Evolutionary conservation across 345 rosid species (phyloP).

Genomic region (Eucalyptus sp.): DNA sequence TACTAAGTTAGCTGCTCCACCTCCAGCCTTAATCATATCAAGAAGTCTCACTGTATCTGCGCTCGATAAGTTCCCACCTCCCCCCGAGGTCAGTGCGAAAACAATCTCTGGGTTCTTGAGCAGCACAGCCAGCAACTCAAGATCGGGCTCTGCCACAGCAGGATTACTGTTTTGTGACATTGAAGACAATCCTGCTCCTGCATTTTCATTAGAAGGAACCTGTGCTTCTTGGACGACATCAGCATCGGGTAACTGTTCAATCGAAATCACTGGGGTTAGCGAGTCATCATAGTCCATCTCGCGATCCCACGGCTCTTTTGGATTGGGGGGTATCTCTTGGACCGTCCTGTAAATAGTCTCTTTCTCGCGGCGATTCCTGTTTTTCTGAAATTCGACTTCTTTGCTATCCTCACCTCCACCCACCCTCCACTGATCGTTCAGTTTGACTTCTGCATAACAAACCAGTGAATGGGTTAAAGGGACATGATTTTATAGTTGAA

Average conservation of each 20-base stretch:
- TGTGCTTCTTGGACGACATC: constrained; percentile 42
- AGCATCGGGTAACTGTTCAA: constrained; percentile 72
- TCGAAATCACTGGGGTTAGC: constrained; percentile 73
- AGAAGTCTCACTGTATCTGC: constrained; percentile 79
- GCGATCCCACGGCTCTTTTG: constrained; percentile 95
- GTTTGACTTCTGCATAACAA: constrained; percentile 61
- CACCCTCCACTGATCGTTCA: constrained; percentile 52
- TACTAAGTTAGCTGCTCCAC: background rate
- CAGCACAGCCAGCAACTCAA: constrained; percentile 86
- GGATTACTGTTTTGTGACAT: constrained; percentile 12
- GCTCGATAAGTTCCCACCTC: constrained; percentile 42
- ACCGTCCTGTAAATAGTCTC: constrained; percentile 47
- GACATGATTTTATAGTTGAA: background rate
- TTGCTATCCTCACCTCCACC: constrained; percentile 87
- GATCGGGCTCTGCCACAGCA: constrained; percentile 53
- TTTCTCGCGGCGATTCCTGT: constrained; percentile 72
- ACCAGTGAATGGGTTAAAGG: constrained; percentile 1
- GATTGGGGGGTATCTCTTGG: constrained; percentile 63
- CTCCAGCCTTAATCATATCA: constrained; percentile 57
- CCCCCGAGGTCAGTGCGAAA: constrained; percentile 84
- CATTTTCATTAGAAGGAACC: constrained; percentile 16
- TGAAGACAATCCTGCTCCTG: constrained; percentile 15
- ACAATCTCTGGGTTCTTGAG: constrained; percentile 89
- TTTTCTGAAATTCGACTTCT: constrained; percentile 77
- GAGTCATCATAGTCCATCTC: constrained; percentile 94